Percentiles rank a stretch among this genome's conserved stretches.
These are phyloP conservation scores for Colletotrichum tanaceti DNA, from an alignment of 2,329 filamentous ascomycete genomes.

Conservation along the genomic window DNA sequence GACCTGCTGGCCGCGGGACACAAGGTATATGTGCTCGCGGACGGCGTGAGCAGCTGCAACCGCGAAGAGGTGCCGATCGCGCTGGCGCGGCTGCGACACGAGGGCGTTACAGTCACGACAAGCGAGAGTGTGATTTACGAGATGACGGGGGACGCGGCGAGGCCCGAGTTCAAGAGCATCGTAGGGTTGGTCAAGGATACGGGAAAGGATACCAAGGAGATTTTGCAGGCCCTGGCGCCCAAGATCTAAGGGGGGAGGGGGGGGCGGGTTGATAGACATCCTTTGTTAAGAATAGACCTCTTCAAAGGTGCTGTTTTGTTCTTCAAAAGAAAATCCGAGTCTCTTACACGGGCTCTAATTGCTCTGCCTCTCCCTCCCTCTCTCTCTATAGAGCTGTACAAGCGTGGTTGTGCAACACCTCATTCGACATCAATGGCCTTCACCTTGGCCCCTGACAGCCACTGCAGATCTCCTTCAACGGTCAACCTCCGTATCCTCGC, in stretches of 20 bases:
- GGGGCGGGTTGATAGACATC: neutral
- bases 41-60: conserved; percentile 91
- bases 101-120: conserved; percentile 83
- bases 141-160: conserved; percentile 82
- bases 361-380: neutral
- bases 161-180: conserved; percentile 78
- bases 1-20: conserved; percentile 82
- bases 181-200: conserved; percentile 83
- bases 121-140: conserved; percentile 94
- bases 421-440: conserved; percentile 50
- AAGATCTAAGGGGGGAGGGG: conserved; percentile 64
- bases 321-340: too few relatives aligned
- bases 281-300: neutral
- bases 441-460: conserved; percentile 65
- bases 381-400: neutral
- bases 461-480: conserved; percentile 58
- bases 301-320: neutral
- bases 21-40: conserved; percentile 86
- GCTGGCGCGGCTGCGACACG: conserved; percentile 77
- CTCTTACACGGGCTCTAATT: neutral
- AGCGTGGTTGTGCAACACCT: neutral
- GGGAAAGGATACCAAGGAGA: conserved; percentile 74
- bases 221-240: conserved; percentile 73
- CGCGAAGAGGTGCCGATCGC: conserved; percentile 83
- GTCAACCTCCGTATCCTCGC: conserved; percentile 63